Evolutionary conservation across 192 early-diverging fungal species (phyloP).

Genomic region (Umbelopsis sp.): DNA sequence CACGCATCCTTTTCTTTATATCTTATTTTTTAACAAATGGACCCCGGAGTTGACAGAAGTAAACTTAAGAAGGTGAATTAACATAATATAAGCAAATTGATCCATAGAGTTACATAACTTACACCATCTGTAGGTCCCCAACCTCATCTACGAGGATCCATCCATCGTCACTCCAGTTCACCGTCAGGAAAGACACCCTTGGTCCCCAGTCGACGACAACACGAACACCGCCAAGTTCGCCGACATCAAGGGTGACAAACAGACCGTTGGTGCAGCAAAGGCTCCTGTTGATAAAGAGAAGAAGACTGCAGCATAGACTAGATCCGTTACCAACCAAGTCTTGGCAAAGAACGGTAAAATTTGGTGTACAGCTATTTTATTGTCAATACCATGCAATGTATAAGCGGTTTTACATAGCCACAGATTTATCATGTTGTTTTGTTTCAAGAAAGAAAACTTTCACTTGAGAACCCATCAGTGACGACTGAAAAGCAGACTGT

Average conservation of each 20-base stretch:
- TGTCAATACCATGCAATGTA: too few relatives aligned
- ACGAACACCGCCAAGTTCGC: neutral
- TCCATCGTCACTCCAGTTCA: slow-evolving; percentile 10
- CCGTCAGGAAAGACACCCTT: neutral
- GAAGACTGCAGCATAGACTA: neutral
- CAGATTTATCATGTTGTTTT: too few relatives aligned
- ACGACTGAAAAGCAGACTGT: neutral
- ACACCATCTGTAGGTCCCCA: neutral
- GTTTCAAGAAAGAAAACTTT: neutral
- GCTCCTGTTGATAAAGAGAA: neutral
- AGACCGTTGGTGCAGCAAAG: neutral
- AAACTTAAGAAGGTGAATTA: slow-evolving; percentile 3
- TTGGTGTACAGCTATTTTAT: too few relatives aligned
- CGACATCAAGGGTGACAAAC: neutral
- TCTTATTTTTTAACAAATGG: neutral
- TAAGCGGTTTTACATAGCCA: too few relatives aligned
- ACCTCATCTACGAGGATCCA: slow-evolving; percentile 8
- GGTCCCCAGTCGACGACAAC: neutral
- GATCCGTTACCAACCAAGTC: neutral
- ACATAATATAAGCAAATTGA: neutral
- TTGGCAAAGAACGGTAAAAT: too few relatives aligned
- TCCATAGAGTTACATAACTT: neutral
- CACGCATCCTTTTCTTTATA: neutral
- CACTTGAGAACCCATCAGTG: neutral
- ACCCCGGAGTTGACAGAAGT: slow-evolving; percentile 6